Percentiles rank a stretch among this genome's conserved stretches.
phyloP scores from a whole-genome alignment of 2,329 filamentous ascomycete species.

The Cryphonectria carpinicola region DNA sequence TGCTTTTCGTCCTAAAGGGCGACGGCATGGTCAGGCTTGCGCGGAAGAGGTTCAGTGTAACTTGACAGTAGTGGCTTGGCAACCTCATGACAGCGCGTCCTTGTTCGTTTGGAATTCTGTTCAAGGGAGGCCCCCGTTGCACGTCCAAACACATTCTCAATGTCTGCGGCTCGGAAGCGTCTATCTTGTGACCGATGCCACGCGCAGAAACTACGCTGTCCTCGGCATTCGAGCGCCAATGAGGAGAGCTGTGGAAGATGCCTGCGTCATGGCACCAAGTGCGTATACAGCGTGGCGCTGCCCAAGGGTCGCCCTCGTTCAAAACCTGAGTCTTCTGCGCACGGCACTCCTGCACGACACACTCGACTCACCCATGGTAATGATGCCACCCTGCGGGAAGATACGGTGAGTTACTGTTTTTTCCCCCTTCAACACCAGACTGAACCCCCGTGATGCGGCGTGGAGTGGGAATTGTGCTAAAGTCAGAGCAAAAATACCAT shows the following conservation, averaged over 20 bases:
- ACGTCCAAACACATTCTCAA: neutral
- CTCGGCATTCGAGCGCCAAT: neutral
- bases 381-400: neutral
- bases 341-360: neutral
- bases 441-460: neutral
- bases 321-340: neutral
- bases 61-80: no score
- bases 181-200: conserved; percentile 10
- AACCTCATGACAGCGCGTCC: no score
- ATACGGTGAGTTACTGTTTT: neutral
- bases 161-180: neutral
- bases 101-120: no score
- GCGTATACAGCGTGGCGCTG: neutral
- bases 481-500: neutral
- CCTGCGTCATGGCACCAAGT: neutral
- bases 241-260: neutral
- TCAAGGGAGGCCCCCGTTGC: neutral
- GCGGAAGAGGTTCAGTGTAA: no score
- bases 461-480: neutral
- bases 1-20: no score
- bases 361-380: neutral
- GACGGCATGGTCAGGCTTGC: no score
- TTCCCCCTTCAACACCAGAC: neutral
- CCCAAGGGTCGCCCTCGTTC: neutral
- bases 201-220: conserved; percentile 8